Evolutionary conservation across 2,329 filamentous ascomycete species (phyloP), one percentile per base, ranked within the genome.

Genomic region (Ustulina deusta): DNA sequence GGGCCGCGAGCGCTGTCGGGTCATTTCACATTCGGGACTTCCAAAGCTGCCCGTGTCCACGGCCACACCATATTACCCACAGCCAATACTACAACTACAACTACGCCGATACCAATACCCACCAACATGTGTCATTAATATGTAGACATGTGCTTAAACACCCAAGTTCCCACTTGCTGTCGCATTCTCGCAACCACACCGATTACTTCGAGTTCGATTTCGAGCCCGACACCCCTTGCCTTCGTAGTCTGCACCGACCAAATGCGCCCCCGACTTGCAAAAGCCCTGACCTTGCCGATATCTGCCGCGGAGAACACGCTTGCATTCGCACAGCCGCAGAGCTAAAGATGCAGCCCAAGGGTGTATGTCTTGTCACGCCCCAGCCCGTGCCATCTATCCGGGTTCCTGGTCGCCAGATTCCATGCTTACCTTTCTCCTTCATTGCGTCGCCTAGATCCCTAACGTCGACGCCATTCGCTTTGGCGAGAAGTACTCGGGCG

Each of bases 391-490:
- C 25, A 42, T 51, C 38, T 34, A 44, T 44, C 34, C 38, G 22
- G 22, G 10, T 32, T 32, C 11, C 62, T 42, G 38, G 34, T 32
- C 34, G 22, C 20, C 34, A 29, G 48, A 61, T 36, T 40, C 58
- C 27, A 59, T 61, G 59, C 67, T 69, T 63, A 71, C 66, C 58
- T 54, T 55, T 42, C 25, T 36, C 32, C 38, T 20, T 52, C 20
- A 46, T 49, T 61, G 1, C 52, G 34, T 22, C 38, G 48, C n/a
- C 62, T 68, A 86, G 86, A 85, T 90, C 74, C 87, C 92, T 69
- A 81, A 87, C 77, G 88, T 90, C 64, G 85, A 88, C 70, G 86
- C 87, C 74, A 84, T 90, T 71, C 84, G 87, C 70, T 84, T 84
- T 61, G 89, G 89, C 74, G 83, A 87, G 72, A 83, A 84, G 59